Evolutionary conservation across 352 stramenopile species (phyloP).

Genomic region (Globisporangium acanthophoron): DNA sequence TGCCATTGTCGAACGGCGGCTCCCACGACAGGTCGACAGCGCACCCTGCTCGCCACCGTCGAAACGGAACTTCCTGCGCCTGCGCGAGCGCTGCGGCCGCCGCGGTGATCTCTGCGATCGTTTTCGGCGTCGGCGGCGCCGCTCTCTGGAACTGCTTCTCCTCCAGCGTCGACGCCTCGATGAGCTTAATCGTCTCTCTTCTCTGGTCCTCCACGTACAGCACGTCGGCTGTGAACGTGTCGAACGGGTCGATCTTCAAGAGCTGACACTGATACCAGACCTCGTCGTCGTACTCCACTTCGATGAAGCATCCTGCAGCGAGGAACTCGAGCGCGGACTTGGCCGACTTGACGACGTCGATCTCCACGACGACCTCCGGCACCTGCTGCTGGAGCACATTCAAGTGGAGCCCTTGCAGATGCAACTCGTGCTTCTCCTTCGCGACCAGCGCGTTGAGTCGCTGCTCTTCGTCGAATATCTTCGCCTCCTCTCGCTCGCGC

Average conservation of each 20-base stretch:
- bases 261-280: conserved; percentile 65
- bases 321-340: conserved; percentile 76
- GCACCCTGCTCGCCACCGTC: conserved; percentile 59
- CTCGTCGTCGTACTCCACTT: conserved; percentile 73
- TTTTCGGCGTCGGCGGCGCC: conserved; percentile 14
- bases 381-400: conserved; percentile 62
- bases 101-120: conserved; percentile 36
- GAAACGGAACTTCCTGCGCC: conserved; percentile 45
- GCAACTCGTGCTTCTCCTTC: conserved; percentile 35
- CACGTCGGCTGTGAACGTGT: conserved; percentile 54
- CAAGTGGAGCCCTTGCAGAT: conserved; percentile 30
- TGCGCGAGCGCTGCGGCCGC: conserved; percentile 34
- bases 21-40: conserved; percentile 70
- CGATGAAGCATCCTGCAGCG: conserved; percentile 33
- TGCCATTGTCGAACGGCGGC: conserved; percentile 53
- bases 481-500: conserved; percentile 37
- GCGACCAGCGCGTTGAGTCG: conserved; percentile 32
- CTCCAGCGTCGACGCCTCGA: conserved; percentile 29
- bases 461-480: conserved; percentile 46
- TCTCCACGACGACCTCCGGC: conserved; percentile 45
- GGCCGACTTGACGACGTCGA: conserved; percentile 31
- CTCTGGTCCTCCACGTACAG: conserved; percentile 56
- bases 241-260: conserved; percentile 48
- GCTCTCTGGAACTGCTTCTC: conserved; percentile 17
- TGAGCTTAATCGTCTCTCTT: conserved; percentile 61